phyloP scores from a whole-genome alignment of 2,329 filamentous ascomycete genomes.

The Xylariaceae sp. region DNA sequence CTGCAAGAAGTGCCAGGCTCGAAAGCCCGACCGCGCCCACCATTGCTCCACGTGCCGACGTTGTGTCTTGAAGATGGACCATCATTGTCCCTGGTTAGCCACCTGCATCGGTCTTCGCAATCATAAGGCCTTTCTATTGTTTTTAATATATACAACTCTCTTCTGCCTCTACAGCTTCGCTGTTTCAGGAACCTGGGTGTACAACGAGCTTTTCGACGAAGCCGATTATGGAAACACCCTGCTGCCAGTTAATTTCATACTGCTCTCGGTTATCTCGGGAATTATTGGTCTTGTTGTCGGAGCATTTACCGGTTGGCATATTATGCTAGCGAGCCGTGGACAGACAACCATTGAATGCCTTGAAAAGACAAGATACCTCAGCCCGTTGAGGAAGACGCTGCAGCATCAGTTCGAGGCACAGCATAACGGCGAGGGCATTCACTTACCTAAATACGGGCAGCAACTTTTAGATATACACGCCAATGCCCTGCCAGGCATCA shows the following conservation, averaged over 20 bases:
- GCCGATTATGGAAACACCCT: slow-evolving; percentile 69
- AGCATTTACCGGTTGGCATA: slow-evolving; percentile 89
- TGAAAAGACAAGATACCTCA: slow-evolving; percentile 92
- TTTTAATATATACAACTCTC: slow-evolving; percentile 81
- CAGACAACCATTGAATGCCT: slow-evolving; percentile 95
- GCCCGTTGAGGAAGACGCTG: slow-evolving; percentile 68
- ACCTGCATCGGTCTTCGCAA: slow-evolving; percentile 92
- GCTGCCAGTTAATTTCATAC: slow-evolving; percentile 85
- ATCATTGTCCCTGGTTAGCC: slow-evolving; percentile 97
- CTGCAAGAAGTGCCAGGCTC: slow-evolving; percentile 95
- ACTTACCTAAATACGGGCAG: slow-evolving; percentile 60
- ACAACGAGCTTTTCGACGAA: slow-evolving; percentile 72
- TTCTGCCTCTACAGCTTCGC: slow-evolving; percentile 81
- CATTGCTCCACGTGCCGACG: slow-evolving; percentile 93
- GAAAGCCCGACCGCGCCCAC: slow-evolving; percentile 92
- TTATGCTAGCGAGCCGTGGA: slow-evolving; percentile 71
- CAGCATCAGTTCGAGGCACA: slow-evolving; percentile 59
- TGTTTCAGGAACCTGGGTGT: slow-evolving; percentile 79
- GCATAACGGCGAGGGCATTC: slow-evolving; percentile 46
- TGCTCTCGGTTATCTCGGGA: slow-evolving; percentile 80
- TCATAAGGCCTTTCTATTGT: slow-evolving; percentile 92
- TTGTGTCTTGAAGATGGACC: slow-evolving; percentile 99
- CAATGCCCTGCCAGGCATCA: slow-evolving; percentile 75
- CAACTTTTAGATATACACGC: slow-evolving; percentile 78
- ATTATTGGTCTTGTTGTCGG: slow-evolving; percentile 88